Percentiles rank a stretch among this genome's conserved stretches.
Conservation (phyloP, 805 yeast species). For the Metschnikowia lachancei region DNA sequence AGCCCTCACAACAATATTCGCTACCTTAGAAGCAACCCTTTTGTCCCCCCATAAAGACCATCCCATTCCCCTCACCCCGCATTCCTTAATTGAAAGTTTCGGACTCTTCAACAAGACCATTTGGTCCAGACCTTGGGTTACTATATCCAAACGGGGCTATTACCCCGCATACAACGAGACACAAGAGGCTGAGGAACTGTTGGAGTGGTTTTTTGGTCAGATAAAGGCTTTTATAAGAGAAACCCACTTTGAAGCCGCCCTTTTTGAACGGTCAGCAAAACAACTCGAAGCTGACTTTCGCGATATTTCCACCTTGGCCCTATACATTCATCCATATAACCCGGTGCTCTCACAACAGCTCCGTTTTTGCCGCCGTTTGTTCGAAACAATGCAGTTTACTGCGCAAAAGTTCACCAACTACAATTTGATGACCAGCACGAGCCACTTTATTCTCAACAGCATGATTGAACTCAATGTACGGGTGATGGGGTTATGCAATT, state of each 20-base stretch:
- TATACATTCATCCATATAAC: neutral
- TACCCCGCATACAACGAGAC: neutral
- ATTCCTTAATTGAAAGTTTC: too few relatives aligned
- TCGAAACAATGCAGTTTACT: neutral
- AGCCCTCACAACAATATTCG: too few relatives aligned
- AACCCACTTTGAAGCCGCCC: neutral
- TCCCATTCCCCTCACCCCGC: too few relatives aligned
- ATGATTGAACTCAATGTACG: constrained; percentile 1
- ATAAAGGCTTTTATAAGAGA: neutral
- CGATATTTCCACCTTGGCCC: neutral
- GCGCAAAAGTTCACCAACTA: neutral
- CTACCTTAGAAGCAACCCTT: too few relatives aligned
- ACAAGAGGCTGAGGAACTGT: constrained; percentile 1
- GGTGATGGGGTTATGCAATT: neutral
- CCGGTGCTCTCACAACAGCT: too few relatives aligned
- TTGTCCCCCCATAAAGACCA: too few relatives aligned
- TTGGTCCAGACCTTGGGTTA: too few relatives aligned
- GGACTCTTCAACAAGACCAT: too few relatives aligned
- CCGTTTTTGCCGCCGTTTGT: neutral
- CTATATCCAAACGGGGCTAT: too few relatives aligned
- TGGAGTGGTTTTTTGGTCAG: neutral
- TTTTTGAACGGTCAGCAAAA: neutral
- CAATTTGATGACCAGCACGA: neutral
- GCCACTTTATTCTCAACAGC: neutral
- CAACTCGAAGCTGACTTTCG: neutral